Conservation (phyloP, 352 stramenopile species). For the Thalassiosira hispida region DNA sequence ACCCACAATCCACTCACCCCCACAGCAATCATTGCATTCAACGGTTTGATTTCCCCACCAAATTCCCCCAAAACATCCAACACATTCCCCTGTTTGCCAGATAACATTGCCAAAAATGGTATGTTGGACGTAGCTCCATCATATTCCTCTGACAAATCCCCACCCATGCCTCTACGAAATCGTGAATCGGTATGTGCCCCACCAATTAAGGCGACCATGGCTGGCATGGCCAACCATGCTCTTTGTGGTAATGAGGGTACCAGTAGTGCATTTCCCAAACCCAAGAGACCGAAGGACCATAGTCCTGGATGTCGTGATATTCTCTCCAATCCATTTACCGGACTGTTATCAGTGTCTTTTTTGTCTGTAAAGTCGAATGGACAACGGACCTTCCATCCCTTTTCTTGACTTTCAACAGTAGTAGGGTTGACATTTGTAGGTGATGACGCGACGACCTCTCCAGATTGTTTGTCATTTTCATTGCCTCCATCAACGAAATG, state of each 20-base stretch:
- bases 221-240: conserved; percentile 72
- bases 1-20: conserved; percentile 58
- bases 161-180: conserved; percentile 76
- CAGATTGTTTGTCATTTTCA: not conserved
- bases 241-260: conserved; percentile 53
- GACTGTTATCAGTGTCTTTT: conserved; percentile 17
- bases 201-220: conserved; percentile 72
- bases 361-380: conserved; percentile 84
- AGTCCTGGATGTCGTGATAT: conserved; percentile 81
- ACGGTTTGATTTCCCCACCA: conserved; percentile 64
- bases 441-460: not conserved
- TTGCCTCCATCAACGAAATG: conserved; percentile 20
- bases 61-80: conserved; percentile 31
- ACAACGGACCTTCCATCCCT: conserved; percentile 75
- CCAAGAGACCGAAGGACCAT: conserved; percentile 77
- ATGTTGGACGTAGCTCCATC: conserved; percentile 79
- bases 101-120: conserved; percentile 76
- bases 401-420: not conserved
- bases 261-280: conserved; percentile 66
- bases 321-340: conserved; percentile 68
- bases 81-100: conserved; percentile 58
- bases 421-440: not conserved
- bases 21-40: conserved; percentile 74
- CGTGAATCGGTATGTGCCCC: conserved; percentile 80
- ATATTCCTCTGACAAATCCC: conserved; percentile 56